Percentiles rank a stretch among this genome's conserved stretches.
phyloP scores from a whole-genome alignment of 1,139 yeast genomes.

The Candida tropicalis region DNA sequence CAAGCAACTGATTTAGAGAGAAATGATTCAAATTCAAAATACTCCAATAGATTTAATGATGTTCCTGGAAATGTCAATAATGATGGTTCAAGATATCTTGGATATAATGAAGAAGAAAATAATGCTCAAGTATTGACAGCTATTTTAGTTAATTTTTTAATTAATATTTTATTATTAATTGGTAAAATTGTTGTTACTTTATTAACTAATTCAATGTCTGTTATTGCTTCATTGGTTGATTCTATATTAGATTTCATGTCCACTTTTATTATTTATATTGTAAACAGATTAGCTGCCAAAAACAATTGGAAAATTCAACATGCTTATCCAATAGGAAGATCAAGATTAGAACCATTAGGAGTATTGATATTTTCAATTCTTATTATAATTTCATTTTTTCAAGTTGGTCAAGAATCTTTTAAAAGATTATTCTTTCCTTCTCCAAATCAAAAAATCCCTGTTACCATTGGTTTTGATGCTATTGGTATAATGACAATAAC shows the following conservation, averaged over 20 bases:
- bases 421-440: slow-evolving; percentile 33
- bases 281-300: slow-evolving; percentile 60
- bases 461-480: slow-evolving; percentile 56
- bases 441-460: slow-evolving; percentile 38
- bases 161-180: slow-evolving; percentile 59
- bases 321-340: slow-evolving; percentile 68
- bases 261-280: slow-evolving; percentile 68
- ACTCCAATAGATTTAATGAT: slow-evolving; percentile 36
- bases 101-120: slow-evolving; percentile 41
- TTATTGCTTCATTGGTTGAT: slow-evolving; percentile 78
- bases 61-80: slow-evolving; percentile 62
- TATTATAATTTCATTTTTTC: slow-evolving; percentile 71
- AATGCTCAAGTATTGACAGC: slow-evolving; percentile 55
- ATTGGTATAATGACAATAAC: slow-evolving; percentile 64
- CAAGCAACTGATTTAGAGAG: slow-evolving; percentile 15
- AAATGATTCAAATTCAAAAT: slow-evolving; percentile 19
- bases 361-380: slow-evolving; percentile 72
- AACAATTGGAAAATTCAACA: slow-evolving; percentile 53
- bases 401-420: slow-evolving; percentile 69
- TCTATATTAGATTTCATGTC: slow-evolving; percentile 75
- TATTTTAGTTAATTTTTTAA: slow-evolving; percentile 62
- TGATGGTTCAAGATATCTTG: slow-evolving; percentile 27
- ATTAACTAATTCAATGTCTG: slow-evolving; percentile 69
- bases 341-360: slow-evolving; percentile 77
- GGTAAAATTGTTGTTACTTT: slow-evolving; percentile 68